Conservation (phyloP, 2,329 filamentous ascomycete genomes). For the Ophiosphaerella korrae region DNA sequence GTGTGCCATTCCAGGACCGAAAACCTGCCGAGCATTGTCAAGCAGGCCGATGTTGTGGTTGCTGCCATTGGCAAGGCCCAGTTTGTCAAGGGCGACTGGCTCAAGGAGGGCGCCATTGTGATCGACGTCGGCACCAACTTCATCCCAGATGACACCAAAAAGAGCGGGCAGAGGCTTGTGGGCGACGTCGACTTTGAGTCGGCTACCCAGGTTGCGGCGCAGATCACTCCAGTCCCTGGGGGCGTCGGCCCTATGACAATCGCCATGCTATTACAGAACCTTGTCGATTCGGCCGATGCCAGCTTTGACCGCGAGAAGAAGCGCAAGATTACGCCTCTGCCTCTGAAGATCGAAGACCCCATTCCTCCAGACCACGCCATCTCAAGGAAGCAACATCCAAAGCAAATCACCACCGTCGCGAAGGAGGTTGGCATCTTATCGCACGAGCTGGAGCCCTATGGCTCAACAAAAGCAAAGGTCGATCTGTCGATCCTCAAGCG, state of each 20-base stretch:
- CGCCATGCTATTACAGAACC: constrained; percentile 96
- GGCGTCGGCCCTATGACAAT: constrained; percentile 99
- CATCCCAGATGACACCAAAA: constrained; percentile 84
- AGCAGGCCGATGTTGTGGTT: constrained; percentile 85
- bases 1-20: constrained; percentile 91
- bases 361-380: constrained; percentile 97
- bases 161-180: constrained; percentile 89
- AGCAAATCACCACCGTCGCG: constrained; percentile 84
- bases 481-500: constrained; percentile 81
- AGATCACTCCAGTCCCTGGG: constrained; percentile 94
- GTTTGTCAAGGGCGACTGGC: constrained; percentile 93
- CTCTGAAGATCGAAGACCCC: constrained; percentile 75
- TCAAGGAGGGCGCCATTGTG: constrained; percentile 93
- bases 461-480: constrained; percentile 94
- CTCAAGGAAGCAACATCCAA: constrained; percentile 87
- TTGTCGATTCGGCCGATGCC: constrained; percentile 80
- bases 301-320: constrained; percentile 85
- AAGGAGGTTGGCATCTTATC: constrained; percentile 83
- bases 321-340: constrained; percentile 79
- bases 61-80: constrained; percentile 86
- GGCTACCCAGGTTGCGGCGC: constrained; percentile 82
- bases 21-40: constrained; percentile 74
- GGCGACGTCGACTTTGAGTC: constrained; percentile 93
- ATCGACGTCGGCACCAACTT: constrained; percentile 99
- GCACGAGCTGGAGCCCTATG: constrained; percentile 94